Evolutionary conservation across 116 monocot genomes (phyloP).

Genomic region (Phalaenopsis hybrid): DNA sequence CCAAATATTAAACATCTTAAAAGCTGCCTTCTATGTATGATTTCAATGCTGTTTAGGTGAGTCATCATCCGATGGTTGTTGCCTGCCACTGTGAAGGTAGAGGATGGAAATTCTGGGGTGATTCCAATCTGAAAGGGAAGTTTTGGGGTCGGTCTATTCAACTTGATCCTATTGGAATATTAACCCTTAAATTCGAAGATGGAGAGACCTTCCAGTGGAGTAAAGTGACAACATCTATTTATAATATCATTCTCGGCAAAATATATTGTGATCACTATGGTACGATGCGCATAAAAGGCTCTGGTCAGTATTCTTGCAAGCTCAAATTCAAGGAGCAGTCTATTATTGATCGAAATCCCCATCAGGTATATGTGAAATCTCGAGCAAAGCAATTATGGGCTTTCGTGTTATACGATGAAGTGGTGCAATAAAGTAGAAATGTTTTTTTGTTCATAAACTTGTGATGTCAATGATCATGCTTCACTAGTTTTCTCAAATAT

Average conservation of each 20-base stretch:
- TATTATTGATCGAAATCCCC: constrained; percentile 88
- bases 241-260: constrained; percentile 91
- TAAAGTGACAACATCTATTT: constrained; percentile 92
- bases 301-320: constrained; percentile 80
- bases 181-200: constrained; percentile 89
- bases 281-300: constrained; percentile 84
- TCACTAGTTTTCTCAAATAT: background rate
- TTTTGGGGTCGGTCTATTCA: constrained; percentile 96
- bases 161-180: constrained; percentile 81
- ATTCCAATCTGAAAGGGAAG: constrained; percentile 88
- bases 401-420: background rate
- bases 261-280: constrained; percentile 97
- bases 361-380: constrained; percentile 53
- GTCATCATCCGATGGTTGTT: constrained; percentile 93
- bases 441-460: background rate
- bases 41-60: constrained; percentile 43
- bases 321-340: constrained; percentile 94
- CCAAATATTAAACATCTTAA: background rate
- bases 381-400: background rate
- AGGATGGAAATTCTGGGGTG: constrained; percentile 95
- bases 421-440: background rate
- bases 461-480: background rate
- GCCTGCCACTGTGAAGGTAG: constrained; percentile 91
- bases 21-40: background rate
- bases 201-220: constrained; percentile 92